phyloP scores from a whole-genome alignment of 176 grass and related monocot species.

The Raddia distichophylla region DNA sequence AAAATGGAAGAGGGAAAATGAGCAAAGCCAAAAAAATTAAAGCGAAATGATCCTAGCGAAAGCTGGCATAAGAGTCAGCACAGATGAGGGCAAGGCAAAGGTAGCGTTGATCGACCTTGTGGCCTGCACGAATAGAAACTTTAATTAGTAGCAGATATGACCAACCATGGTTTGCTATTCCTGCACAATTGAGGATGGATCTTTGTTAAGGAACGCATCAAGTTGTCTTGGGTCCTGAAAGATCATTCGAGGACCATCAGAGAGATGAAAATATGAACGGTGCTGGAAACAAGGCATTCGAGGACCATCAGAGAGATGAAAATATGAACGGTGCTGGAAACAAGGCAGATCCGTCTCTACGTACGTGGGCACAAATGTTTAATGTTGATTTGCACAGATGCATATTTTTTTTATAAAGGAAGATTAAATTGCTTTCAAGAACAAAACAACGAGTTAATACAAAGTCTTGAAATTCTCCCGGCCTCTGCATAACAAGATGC shows the following conservation, averaged over 20 bases:
- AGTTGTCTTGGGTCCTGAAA: constrained; percentile 24
- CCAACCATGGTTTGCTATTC: constrained; percentile 23
- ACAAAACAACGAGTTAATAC: no score
- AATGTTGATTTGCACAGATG: not conserved
- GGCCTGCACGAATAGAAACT: constrained; percentile 21
- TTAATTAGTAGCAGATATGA: constrained; percentile 41
- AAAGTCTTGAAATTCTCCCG: no score
- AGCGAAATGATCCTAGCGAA: constrained; percentile 5
- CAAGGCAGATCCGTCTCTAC: not conserved
- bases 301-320: constrained; percentile 24
- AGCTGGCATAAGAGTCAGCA: constrained; percentile 23
- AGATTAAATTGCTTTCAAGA: no score
- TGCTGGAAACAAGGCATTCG: no score
- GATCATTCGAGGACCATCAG: no score
- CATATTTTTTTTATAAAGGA: no score
- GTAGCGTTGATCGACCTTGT: not conserved
- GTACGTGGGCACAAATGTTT: not conserved
- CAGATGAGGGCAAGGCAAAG: not conserved
- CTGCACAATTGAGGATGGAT: constrained; percentile 6
- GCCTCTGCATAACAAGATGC: no score
- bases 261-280: no score
- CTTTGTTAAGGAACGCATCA: constrained; percentile 29
- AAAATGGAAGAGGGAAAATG: not conserved
- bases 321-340: constrained; percentile 23
- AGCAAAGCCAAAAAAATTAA: constrained; percentile 4